A percentile compares a stretch with the other conserved stretches of the same genome.
Evolutionary conservation across 2,329 filamentous ascomycete genomes (phyloP).

Genomic region (Dothideomycetidae sp.): DNA sequence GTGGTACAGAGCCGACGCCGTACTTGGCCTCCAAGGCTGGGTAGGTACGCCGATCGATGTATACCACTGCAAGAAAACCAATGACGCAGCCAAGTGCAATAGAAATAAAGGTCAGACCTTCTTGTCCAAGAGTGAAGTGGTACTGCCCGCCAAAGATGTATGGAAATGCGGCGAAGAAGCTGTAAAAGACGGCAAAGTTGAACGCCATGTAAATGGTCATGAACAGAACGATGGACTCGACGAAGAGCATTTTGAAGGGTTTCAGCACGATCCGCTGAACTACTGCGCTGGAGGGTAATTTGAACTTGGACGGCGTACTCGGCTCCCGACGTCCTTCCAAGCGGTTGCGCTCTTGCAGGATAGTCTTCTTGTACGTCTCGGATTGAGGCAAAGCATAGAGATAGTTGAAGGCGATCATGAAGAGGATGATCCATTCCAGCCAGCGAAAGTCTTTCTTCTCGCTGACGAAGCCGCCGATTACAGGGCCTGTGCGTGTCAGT

Average conservation of each 20-base stretch:
- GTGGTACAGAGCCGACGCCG: not conserved
- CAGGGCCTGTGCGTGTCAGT: slow-evolving; percentile 17
- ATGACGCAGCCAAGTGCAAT: slow-evolving; percentile 14
- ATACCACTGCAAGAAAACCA: slow-evolving; percentile 20
- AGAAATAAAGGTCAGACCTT: slow-evolving; percentile 16
- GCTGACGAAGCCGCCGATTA: slow-evolving; percentile 31
- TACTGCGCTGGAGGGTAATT: slow-evolving; percentile 17
- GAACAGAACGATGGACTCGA: slow-evolving; percentile 24
- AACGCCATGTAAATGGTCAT: slow-evolving; percentile 21
- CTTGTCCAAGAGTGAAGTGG: slow-evolving; percentile 13
- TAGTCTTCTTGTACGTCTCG: slow-evolving; percentile 43
- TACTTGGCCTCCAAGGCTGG: not conserved
- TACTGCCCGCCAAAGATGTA: slow-evolving; percentile 17
- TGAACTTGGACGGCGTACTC: slow-evolving; percentile 17
- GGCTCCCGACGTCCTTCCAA: slow-evolving; percentile 22
- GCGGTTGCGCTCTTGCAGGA: slow-evolving; percentile 29
- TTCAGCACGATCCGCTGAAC: slow-evolving; percentile 20
- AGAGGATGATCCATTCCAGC: slow-evolving; percentile 29
- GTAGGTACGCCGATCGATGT: slow-evolving; percentile 26
- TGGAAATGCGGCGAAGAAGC: slow-evolving; percentile 22
- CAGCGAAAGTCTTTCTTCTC: slow-evolving; percentile 30
- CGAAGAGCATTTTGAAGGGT: slow-evolving; percentile 22
- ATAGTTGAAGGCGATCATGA: slow-evolving; percentile 25
- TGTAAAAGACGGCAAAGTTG: slow-evolving; percentile 20
- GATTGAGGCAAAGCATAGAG: slow-evolving; percentile 27